A percentile compares a stretch with the other conserved stretches of the same genome.
phyloP scores from a whole-genome alignment of 2,329 filamentous ascomycete species.

The Fusarium sublunatum region DNA sequence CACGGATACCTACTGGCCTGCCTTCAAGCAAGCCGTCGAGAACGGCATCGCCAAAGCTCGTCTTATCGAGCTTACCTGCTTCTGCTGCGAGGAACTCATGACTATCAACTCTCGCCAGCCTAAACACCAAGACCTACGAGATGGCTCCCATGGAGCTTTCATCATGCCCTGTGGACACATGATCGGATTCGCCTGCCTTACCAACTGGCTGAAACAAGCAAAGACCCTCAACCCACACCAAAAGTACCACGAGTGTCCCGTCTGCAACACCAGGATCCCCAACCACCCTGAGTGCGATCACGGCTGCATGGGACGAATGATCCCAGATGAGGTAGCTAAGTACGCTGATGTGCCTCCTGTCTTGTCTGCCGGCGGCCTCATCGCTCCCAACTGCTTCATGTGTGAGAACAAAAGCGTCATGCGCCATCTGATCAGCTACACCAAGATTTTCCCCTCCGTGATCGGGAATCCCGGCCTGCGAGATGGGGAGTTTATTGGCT shows the following conservation, averaged over 20 bases:
- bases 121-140: neutral
- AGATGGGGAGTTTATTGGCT: neutral
- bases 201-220: neutral
- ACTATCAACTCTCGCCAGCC: neutral
- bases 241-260: neutral
- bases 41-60: neutral
- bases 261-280: neutral
- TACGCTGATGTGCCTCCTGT: neutral
- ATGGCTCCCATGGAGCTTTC: neutral
- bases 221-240: neutral
- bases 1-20: slow-evolving; percentile 10
- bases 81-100: neutral
- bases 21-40: neutral
- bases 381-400: neutral
- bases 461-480: neutral
- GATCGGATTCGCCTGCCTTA: neutral
- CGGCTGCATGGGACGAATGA: neutral
- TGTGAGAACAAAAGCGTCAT: neutral
- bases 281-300: neutral
- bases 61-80: neutral
- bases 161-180: slow-evolving; percentile 8
- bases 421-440: neutral
- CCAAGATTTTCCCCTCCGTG: neutral
- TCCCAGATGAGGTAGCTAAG: neutral
- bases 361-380: neutral